Percentiles rank a stretch among this genome's conserved stretches.
phyloP scores from a whole-genome alignment of 2,329 filamentous ascomycete species.

The Diplodia mutila region DNA sequence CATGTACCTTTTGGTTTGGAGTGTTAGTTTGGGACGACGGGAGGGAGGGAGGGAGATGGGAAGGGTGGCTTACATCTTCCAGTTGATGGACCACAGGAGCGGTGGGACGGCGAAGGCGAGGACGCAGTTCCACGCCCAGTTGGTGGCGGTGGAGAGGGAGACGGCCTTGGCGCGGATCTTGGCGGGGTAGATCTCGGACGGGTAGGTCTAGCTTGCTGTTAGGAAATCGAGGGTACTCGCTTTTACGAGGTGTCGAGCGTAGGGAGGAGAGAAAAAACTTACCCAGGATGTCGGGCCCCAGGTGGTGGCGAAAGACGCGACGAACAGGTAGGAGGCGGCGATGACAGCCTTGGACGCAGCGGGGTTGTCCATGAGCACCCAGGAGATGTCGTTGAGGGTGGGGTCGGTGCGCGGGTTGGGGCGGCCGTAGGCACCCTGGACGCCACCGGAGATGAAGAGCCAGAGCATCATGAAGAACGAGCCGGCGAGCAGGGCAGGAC shows the following conservation, averaged over 20 bases:
- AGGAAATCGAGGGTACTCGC: background rate
- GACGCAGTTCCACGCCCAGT: conserved; percentile 44
- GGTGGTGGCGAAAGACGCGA: conserved; percentile 61
- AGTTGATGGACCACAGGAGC: conserved; percentile 35
- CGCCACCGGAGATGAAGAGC: conserved; percentile 30
- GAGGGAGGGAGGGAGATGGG: background rate
- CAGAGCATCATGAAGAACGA: conserved; percentile 55
- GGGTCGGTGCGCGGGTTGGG: conserved; percentile 29
- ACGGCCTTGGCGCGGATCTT: conserved; percentile 43
- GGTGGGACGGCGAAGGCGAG: conserved; percentile 61
- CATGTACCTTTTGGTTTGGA: conserved; percentile 33
- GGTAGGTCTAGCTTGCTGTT: conserved; percentile 43
- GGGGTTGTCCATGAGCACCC: conserved; percentile 52
- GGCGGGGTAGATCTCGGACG: conserved; percentile 50
- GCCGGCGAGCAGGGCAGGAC: conserved; percentile 54
- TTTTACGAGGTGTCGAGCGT: background rate
- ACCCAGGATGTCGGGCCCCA: conserved; percentile 55
- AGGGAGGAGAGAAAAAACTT: conserved; percentile 32
- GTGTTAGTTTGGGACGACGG: background rate
- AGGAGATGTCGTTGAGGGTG: conserved; percentile 47
- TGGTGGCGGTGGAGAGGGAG: conserved; percentile 43
- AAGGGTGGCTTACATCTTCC: conserved; percentile 31
- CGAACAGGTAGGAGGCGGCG: conserved; percentile 65
- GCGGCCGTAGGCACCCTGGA: conserved; percentile 31
- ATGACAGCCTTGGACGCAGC: conserved; percentile 61